Percentiles rank a stretch among this genome's conserved stretches.
These are phyloP conservation scores for Physcomitrellopsis africana DNA, from an alignment of 225 moss, liverwort and hornwort genomes.

Conservation along the genomic window DNA sequence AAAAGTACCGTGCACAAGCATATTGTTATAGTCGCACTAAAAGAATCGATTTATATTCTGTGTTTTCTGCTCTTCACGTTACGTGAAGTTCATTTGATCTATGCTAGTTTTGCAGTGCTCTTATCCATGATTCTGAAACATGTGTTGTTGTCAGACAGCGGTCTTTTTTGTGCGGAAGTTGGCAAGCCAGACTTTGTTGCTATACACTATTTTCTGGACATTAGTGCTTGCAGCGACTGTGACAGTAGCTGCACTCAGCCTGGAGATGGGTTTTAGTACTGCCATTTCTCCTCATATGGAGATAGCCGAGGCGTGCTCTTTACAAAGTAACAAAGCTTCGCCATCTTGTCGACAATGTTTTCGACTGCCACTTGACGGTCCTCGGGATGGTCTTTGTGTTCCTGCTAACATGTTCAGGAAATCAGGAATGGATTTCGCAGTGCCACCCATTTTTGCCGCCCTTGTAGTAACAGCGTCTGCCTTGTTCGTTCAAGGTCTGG, in stretches of 20 bases:
- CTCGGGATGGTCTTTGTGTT: constrained; percentile 53
- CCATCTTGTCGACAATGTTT: constrained; percentile 63
- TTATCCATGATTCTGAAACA: constrained; percentile 23
- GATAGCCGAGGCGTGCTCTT: constrained; percentile 59
- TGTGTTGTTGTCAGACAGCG: constrained; percentile 40
- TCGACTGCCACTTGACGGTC: constrained; percentile 63
- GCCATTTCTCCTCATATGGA: constrained; percentile 50
- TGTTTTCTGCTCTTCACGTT: constrained; percentile 6
- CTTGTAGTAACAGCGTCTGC: constrained; percentile 66
- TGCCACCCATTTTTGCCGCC: constrained; percentile 64
- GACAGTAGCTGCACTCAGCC: constrained; percentile 54
- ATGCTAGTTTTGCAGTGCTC: constrained; percentile 17
- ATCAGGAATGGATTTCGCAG: constrained; percentile 57
- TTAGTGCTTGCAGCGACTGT: constrained; percentile 62
- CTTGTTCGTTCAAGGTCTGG: constrained; percentile 58
- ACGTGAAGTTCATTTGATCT: neutral
- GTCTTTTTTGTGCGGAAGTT: constrained; percentile 43
- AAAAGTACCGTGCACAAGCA: neutral
- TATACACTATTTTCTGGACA: constrained; percentile 63
- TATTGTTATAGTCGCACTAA: no score
- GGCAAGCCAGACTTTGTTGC: constrained; percentile 48
- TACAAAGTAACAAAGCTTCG: constrained; percentile 54
- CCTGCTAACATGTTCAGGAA: constrained; percentile 57
- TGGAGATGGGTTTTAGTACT: constrained; percentile 62
- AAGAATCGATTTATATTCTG: neutral